phyloP scores from a whole-genome alignment of 2,329 filamentous ascomycete genomes.

The Botrytis paeoniae region DNA sequence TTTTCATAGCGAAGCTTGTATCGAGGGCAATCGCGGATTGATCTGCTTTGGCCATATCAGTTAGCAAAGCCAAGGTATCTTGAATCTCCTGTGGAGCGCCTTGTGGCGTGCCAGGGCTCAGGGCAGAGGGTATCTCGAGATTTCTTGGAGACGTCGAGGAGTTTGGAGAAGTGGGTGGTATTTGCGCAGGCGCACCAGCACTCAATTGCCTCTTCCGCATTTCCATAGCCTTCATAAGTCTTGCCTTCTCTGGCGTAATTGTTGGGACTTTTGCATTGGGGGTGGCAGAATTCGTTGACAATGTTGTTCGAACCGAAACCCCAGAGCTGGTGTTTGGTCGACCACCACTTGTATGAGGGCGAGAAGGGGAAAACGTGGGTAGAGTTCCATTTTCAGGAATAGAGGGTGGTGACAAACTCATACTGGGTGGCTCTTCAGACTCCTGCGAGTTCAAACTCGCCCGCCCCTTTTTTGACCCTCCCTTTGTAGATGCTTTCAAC shows the following conservation, averaged over 20 bases:
- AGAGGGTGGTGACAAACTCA: constrained; percentile 33
- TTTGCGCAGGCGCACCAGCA: constrained; percentile 23
- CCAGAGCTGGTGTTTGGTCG: constrained; percentile 37
- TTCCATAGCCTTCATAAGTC: constrained; percentile 92
- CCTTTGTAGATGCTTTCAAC: constrained; percentile 64
- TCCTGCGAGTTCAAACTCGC: constrained; percentile 42
- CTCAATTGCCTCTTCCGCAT: constrained; percentile 77
- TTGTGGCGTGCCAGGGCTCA: constrained; percentile 7
- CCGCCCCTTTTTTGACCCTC: constrained; percentile 53
- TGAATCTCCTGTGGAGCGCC: constrained; percentile 28
- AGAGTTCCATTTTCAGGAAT: constrained; percentile 24
- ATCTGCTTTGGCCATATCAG: constrained; percentile 40
- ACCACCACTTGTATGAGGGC: constrained; percentile 37
- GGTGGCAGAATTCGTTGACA: constrained; percentile 25
- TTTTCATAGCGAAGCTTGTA: constrained; percentile 40
- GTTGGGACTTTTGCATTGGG: constrained; percentile 39
- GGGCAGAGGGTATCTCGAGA: constrained; percentile 18
- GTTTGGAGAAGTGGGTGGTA: constrained; percentile 13
- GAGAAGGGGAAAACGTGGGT: constrained; percentile 29
- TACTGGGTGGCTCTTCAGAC: constrained; percentile 31
- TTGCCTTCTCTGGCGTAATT: constrained; percentile 86
- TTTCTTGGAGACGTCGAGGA: constrained; percentile 15
- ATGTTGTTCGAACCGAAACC: constrained; percentile 27
- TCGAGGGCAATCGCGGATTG: constrained; percentile 57
- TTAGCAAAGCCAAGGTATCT: constrained; percentile 30